These are phyloP conservation scores for Euphorbia tirucalli DNA, from an alignment of 345 rosid genomes.

Conservation along the genomic window DNA sequence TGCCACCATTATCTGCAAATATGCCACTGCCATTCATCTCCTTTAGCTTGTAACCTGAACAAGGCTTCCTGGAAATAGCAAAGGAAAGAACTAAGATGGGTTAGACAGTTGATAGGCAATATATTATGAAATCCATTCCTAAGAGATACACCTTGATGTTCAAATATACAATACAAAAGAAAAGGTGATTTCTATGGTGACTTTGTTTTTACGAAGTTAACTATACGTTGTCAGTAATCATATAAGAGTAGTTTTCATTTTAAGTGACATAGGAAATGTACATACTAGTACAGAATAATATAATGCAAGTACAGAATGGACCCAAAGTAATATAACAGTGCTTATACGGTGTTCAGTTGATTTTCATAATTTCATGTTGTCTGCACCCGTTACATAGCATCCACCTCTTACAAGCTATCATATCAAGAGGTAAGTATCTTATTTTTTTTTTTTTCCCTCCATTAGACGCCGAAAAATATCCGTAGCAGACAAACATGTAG, in stretches of 20 bases:
- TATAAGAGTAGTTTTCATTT: neutral
- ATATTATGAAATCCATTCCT: neutral
- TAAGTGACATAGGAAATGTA: neutral
- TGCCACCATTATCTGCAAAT: conserved; percentile 18
- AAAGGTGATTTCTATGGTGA: neutral
- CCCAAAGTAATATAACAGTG: too few relatives aligned
- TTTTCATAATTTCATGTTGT: too few relatives aligned
- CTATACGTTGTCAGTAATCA: neutral
- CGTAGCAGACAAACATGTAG: neutral
- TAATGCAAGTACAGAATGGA: neutral
- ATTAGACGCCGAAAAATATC: neutral
- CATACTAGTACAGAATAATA: too few relatives aligned
- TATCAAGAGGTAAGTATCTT: neutral
- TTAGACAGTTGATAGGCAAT: neutral
- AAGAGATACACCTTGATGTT: neutral
- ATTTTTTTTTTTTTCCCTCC: neutral
- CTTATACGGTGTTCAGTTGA: too few relatives aligned
- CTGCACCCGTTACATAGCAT: neutral
- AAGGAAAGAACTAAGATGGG: neutral
- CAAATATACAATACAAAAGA: neutral
- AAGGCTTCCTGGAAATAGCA: conserved; percentile 23
- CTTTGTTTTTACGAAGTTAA: neutral
- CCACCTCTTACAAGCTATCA: neutral
- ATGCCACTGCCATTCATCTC: conserved; percentile 34
- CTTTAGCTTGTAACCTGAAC: conserved; percentile 29